Evolutionary conservation across 306 rosid species (phyloP).

Genomic region (Malus sieversii): DNA sequence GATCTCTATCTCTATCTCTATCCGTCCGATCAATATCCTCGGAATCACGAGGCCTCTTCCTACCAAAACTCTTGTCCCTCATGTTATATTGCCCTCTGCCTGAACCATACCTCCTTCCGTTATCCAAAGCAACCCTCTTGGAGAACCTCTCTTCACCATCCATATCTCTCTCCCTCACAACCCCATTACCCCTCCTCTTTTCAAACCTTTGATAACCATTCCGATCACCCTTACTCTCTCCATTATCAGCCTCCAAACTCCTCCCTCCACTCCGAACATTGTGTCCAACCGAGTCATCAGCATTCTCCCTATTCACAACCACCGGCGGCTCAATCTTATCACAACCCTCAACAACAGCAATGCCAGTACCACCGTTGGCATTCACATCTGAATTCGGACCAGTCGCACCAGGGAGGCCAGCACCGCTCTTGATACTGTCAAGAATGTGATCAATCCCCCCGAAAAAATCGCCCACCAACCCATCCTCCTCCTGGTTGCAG

Average conservation of each 20-base stretch:
- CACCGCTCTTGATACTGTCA: conserved; percentile 72
- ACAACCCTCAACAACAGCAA: conserved; percentile 20
- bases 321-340: conserved; percentile 12
- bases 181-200: conserved; percentile 15
- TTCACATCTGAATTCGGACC: conserved; percentile 1
- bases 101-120: conserved; percentile 33
- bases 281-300: conserved; percentile 16
- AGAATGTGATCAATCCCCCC: conserved; percentile 86
- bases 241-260: conserved; percentile 27
- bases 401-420: conserved; percentile 31
- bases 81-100: conserved; percentile 35
- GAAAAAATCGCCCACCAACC: conserved; percentile 50
- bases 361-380: background rate
- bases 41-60: conserved; percentile 73
- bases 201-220: conserved; percentile 25
- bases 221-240: conserved; percentile 15
- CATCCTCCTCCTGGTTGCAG: conserved; percentile 60
- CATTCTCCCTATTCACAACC: conserved; percentile 11
- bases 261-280: conserved; percentile 12
- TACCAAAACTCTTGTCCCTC: conserved; percentile 35
- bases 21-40: conserved; percentile 64
- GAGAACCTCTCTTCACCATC: conserved; percentile 45
- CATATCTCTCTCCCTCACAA: conserved; percentile 19
- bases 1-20: conserved; percentile 44
- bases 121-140: conserved; percentile 51